Percentiles rank a stretch among this genome's conserved stretches.
Conservation (phyloP, 2,329 filamentous ascomycete genomes). For the Clonostachys sp. region DNA sequence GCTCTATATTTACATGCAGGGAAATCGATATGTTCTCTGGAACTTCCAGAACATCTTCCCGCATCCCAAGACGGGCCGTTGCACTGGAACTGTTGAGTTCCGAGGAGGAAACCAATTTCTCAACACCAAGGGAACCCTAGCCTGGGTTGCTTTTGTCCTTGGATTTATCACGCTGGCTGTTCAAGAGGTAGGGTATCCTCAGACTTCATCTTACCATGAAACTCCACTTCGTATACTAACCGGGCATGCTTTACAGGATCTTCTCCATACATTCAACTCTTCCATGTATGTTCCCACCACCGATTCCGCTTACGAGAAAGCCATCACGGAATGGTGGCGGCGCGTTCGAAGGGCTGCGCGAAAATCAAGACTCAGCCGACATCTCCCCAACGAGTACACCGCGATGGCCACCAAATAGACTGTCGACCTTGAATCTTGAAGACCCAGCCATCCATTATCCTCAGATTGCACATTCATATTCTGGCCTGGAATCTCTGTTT, state of each 20-base stretch:
- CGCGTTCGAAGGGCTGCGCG: constrained; percentile 23
- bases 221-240: not conserved
- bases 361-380: constrained; percentile 24
- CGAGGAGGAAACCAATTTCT: constrained; percentile 32
- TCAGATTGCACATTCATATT: too few species aligned
- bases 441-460: too few species aligned
- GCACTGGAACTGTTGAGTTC: constrained; percentile 31
- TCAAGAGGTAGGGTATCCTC: constrained; percentile 20
- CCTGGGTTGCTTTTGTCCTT: constrained; percentile 31
- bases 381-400: constrained; percentile 23
- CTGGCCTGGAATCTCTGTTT: too few species aligned
- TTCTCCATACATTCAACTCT: constrained; percentile 17
- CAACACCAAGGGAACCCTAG: constrained; percentile 26
- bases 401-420: constrained; percentile 15
- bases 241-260: constrained; percentile 13
- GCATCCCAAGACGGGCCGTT: constrained; percentile 26
- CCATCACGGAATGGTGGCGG: constrained; percentile 26
- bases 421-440: too few species aligned
- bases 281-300: constrained; percentile 16
- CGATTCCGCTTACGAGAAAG: constrained; percentile 18
- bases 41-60: constrained; percentile 33
- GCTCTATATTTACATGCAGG: constrained; percentile 30
- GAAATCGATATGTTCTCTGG: constrained; percentile 30
- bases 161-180: constrained; percentile 28
- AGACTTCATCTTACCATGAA: constrained; percentile 1